These are phyloP conservation scores for Trichoderma sp. DNA, from an alignment of 2,329 filamentous ascomycete species.

Conservation along the genomic window DNA sequence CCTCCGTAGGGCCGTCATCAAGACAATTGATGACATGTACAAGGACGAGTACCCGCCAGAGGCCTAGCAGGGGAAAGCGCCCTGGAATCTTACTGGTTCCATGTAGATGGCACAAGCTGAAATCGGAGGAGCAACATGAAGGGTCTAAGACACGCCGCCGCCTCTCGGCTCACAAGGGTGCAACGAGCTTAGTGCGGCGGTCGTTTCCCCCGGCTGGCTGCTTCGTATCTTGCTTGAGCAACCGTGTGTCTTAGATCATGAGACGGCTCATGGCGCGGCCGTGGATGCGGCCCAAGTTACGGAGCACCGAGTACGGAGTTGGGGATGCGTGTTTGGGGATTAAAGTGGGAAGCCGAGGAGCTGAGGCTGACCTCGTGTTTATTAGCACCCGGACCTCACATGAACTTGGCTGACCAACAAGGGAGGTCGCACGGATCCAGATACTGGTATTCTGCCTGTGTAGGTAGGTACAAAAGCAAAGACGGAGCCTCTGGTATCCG, in stretches of 20 bases:
- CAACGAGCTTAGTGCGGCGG: slow-evolving; percentile 11
- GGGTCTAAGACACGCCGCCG: slow-evolving; percentile 23
- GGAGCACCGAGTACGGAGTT: background rate
- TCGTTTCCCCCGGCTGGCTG: slow-evolving; percentile 15
- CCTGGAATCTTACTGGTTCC: slow-evolving; percentile 20
- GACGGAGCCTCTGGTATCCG: background rate
- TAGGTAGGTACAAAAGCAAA: background rate
- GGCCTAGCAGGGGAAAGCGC: background rate
- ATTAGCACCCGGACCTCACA: background rate
- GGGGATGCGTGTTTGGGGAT: background rate
- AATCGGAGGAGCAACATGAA: slow-evolving; percentile 12
- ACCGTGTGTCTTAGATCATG: slow-evolving; percentile 2
- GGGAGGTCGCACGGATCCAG: background rate
- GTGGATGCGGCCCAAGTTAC: slow-evolving; percentile 6
- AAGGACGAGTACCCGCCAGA: background rate
- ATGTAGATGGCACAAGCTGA: slow-evolving; percentile 20
- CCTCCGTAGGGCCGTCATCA: background rate
- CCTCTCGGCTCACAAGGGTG: slow-evolving; percentile 22
- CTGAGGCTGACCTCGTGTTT: slow-evolving; percentile 1
- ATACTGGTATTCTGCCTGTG: background rate
- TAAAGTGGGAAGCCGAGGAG: background rate
- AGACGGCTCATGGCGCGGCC: slow-evolving; percentile 18
- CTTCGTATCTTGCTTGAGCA: slow-evolving; percentile 11
- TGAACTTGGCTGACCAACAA: background rate
- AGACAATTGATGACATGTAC: background rate